These are phyloP conservation scores for Oryza officinalis DNA, from an alignment of 176 grass and related monocot species.

Conservation along the genomic window DNA sequence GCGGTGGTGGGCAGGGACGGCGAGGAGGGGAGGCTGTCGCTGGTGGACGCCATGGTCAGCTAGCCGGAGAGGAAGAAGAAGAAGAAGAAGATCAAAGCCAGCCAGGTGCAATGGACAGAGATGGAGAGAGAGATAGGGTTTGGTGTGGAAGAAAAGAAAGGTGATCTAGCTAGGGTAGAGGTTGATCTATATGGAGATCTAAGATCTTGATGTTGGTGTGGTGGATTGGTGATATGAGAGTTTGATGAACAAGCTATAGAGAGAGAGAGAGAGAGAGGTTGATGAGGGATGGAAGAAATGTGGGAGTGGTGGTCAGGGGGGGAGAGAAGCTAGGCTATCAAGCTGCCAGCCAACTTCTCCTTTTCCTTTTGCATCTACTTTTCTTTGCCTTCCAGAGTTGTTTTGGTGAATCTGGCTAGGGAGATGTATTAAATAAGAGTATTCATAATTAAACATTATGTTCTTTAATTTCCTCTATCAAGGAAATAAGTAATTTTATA, in stretches of 20 bases:
- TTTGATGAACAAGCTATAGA: slow-evolving; percentile 11
- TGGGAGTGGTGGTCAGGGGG: not conserved
- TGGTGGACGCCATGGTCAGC: slow-evolving; percentile 77
- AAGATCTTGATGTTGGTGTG: slow-evolving; percentile 29
- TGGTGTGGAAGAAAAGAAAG: slow-evolving; percentile 10
- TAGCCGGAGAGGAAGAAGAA: not conserved
- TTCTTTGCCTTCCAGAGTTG: not conserved
- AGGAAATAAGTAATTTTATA: not conserved
- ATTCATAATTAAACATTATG: not conserved
- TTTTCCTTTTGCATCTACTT: slow-evolving; percentile 1
- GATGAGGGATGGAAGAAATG: slow-evolving; percentile 21
- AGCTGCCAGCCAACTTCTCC: slow-evolving; percentile 31
- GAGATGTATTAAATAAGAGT: not conserved
- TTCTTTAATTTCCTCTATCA: not conserved
- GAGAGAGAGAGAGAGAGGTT: not conserved
- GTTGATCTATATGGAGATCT: slow-evolving; percentile 6
- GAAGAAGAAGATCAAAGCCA: slow-evolving; percentile 1
- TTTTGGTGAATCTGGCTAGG: not conserved
- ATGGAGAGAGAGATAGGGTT: slow-evolving; percentile 26
- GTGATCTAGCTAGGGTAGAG: not conserved
- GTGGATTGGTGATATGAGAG: not conserved
- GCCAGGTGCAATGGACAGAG: slow-evolving; percentile 16
- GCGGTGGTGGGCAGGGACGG: slow-evolving; percentile 44
- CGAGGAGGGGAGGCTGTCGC: slow-evolving; percentile 79
- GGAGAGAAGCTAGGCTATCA: too few species aligned